Conservation (phyloP, 2,329 filamentous ascomycete species). For the Calonectria pteridis region DNA sequence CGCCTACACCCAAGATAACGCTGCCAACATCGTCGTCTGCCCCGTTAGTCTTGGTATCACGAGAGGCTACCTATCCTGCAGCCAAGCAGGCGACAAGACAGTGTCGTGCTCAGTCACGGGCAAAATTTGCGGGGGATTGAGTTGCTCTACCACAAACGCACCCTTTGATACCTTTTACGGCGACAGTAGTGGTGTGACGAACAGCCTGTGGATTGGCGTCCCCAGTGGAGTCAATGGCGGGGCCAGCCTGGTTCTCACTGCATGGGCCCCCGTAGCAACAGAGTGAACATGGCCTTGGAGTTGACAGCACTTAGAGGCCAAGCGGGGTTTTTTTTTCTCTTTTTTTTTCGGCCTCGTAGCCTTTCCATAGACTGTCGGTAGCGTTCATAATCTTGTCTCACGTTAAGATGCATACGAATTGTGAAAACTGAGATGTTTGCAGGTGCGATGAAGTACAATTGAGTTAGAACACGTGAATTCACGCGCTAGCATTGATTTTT, state of each 20-base stretch:
- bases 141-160: no score
- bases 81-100: not conserved
- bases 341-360: not conserved
- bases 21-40: not conserved
- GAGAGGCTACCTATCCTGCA: not conserved
- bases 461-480: not conserved
- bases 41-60: not conserved
- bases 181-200: no score
- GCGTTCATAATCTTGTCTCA: no score
- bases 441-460: accelerated
- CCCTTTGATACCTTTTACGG: not conserved
- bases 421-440: not conserved
- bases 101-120: not conserved
- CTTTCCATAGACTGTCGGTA: not conserved
- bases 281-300: not conserved
- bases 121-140: no score
- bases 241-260: not conserved
- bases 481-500: not conserved
- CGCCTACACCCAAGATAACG: accelerated
- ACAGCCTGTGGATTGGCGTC: not conserved
- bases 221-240: accelerated
- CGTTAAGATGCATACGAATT: not conserved
- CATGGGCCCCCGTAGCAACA: not conserved
- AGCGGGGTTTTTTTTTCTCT: no score
- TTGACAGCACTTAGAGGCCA: no score